Base-by-base conservation (phyloP, 208 protist species). In the Herpetomonas samuelpessoai region DNA sequence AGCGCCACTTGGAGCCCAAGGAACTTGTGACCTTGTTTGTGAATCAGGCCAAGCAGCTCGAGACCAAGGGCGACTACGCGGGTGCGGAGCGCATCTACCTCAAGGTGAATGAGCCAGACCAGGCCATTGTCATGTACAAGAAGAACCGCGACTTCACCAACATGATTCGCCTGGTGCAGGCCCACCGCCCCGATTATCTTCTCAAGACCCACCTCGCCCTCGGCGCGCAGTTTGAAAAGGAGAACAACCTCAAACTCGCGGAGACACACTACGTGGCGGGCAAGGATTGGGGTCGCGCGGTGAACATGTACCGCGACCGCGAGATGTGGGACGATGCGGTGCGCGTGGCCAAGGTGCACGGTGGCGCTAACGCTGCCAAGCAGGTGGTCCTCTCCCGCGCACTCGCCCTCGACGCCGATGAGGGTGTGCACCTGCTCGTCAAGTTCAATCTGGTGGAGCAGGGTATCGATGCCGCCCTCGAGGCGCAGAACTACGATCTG, bases 281-380 rank as follows among this genome's bases (percentile, higher is more conserved):
- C 51, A 96, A 96, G 76, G 88, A 98, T 73, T 98, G 96, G 97
- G 96, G 97, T 62, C 70, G 88, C 3, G 98, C 97, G 24, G 93
- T 98, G 19, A 97, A 98, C 67, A 99, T 99, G 98, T 99, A 99
- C 88, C 81, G 96, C 51, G 92, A 94, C 48, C 79, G 76, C 19
- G 96, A 98, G 38, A 79, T 95, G 81, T 99, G 97, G 97, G 96
- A 99, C 46, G 98, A 99, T 60, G 98, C 98, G 3, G 96, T 99
- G 71, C 90, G 97, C 55, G 93, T 99, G 7, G 97, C 98, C 14
- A 98, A 98, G 79, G 74, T 86, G 54, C 86, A 98, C 72, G 97
- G 96, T 53, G 97, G 96, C 29, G 79, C 80, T 19, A 96, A 91
- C 67, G 91, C 92, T 3, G 81, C 92, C 14, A 96, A 95, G 79